Percentiles rank a stretch among this genome's conserved stretches.
phyloP scores from a whole-genome alignment of 805 yeast genomes.

The Saccharomycopsis sp. region DNA sequence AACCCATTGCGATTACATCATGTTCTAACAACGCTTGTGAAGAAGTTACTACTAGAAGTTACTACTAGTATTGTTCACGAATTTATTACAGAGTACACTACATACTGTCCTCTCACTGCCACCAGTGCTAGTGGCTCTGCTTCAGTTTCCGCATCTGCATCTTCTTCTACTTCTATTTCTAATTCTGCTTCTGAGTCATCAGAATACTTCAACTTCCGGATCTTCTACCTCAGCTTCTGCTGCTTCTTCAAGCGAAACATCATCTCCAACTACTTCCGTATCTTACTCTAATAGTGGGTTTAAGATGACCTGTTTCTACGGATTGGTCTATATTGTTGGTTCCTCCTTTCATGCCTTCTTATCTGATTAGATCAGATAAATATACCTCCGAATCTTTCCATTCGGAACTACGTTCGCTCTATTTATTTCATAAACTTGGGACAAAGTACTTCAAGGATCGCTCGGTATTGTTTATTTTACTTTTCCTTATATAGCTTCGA shows the following conservation, averaged over 20 bases:
- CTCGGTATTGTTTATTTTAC: no score
- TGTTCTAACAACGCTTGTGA: background rate
- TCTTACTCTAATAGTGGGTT: background rate
- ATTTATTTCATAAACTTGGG: no score
- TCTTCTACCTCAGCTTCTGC: background rate
- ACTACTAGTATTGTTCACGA: background rate
- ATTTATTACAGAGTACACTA: background rate
- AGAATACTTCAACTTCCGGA: background rate
- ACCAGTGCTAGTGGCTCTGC: background rate
- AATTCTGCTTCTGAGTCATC: background rate
- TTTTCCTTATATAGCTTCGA: no score
- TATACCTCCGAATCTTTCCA: background rate
- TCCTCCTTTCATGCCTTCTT: background rate
- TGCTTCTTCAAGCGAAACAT: background rate
- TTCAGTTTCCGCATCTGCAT: background rate
- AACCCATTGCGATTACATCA: background rate
- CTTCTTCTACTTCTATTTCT: background rate
- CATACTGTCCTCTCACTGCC: background rate
- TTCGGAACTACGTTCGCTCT: no score
- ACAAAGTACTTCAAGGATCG: no score
- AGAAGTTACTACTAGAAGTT: background rate
- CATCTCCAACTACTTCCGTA: background rate
- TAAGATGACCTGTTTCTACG: background rate
- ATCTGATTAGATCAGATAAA: background rate
- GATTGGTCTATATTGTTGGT: background rate